A percentile compares a stretch with the other conserved stretches of the same genome.
Conservation (phyloP, 176 grass and related monocot genomes). For the Carex myosuroides region DNA sequence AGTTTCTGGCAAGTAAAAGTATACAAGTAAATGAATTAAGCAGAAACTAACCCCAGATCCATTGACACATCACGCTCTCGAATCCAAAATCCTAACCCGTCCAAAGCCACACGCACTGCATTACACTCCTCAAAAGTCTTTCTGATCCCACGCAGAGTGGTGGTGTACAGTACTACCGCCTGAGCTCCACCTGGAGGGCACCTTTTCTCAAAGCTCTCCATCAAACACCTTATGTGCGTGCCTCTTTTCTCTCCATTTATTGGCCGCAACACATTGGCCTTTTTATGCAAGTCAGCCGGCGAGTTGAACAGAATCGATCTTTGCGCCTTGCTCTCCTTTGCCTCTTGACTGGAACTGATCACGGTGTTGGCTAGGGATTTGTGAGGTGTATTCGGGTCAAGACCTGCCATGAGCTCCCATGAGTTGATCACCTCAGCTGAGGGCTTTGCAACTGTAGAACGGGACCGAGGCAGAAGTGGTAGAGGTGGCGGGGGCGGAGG, state of each 20-base stretch:
- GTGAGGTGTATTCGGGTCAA: conserved; percentile 39
- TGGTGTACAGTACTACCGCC: conserved; percentile 47
- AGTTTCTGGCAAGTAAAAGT: not conserved
- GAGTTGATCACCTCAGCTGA: conserved; percentile 58
- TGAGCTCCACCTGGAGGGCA: conserved; percentile 31
- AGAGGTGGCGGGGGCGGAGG: conserved; percentile 4
- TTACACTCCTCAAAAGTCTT: conserved; percentile 70
- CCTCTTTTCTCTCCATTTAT: conserved; percentile 10
- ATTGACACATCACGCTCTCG: conserved; percentile 65
- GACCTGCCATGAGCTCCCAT: conserved; percentile 74
- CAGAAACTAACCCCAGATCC: conserved; percentile 38
- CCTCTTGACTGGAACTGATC: not conserved
- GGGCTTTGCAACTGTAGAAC: not conserved
- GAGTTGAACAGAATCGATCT: conserved; percentile 14
- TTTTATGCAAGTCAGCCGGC: not conserved
- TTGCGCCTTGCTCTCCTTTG: conserved; percentile 6
- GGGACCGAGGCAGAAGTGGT: not conserved
- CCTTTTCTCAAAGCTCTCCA: conserved; percentile 18
- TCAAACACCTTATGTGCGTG: conserved; percentile 10
- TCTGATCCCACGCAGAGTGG: conserved; percentile 53
- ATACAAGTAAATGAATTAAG: not conserved
- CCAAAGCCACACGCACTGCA: conserved; percentile 36
- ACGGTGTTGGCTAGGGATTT: not conserved
- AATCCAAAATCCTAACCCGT: conserved; percentile 43
- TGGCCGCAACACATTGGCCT: not conserved